phyloP scores from a whole-genome alignment of 2,329 filamentous ascomycete species.

The Curvularia sp. region DNA sequence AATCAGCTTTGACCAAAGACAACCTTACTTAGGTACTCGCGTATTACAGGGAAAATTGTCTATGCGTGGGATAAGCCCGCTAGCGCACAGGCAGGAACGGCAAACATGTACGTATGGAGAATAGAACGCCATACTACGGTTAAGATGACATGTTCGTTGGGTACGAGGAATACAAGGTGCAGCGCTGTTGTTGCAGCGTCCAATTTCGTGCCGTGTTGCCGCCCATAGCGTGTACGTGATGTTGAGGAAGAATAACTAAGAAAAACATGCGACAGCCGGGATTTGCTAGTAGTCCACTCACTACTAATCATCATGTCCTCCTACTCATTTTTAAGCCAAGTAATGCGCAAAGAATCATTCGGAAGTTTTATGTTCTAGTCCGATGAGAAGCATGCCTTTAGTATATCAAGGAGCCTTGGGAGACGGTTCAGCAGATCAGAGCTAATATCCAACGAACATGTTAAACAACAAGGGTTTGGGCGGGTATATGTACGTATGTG shows the following conservation, averaged over 20 bases:
- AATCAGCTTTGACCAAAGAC: background rate
- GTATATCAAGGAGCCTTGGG: too few species aligned
- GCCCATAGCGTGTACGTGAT: background rate
- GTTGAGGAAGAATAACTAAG: background rate
- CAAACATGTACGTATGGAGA: background rate
- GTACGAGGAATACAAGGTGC: background rate
- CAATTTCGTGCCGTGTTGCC: background rate
- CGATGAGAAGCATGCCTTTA: too few species aligned
- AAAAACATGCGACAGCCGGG: background rate
- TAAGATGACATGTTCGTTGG: background rate
- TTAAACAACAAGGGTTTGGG: too few species aligned
- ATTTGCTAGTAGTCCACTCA: background rate
- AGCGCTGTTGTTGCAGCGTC: background rate
- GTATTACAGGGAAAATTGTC: background rate
- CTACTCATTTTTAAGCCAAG: too few species aligned
- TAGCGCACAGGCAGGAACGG: background rate
- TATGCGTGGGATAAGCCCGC: background rate
- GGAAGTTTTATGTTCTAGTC: too few species aligned
- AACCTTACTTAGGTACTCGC: background rate
- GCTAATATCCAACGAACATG: too few species aligned
- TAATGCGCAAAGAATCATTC: too few species aligned
- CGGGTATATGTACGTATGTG: too few species aligned
- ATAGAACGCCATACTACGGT: background rate
- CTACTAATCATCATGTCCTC: too few species aligned
- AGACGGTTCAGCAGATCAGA: too few species aligned